Conservation (phyloP, 345 rosid genomes). For the Gossypium herbaceum region DNA sequence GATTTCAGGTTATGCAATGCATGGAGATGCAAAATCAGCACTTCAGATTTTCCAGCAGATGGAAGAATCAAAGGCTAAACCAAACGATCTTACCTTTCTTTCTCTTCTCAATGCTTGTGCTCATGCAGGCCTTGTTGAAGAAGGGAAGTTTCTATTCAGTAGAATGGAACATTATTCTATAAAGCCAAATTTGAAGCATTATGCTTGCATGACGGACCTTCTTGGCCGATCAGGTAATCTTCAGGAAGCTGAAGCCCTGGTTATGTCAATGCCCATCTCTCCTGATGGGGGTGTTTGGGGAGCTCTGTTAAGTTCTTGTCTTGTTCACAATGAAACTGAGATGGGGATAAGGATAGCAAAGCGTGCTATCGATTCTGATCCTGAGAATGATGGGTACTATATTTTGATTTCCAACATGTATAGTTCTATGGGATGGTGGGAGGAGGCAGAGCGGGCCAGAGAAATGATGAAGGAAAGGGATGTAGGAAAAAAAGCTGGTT, state of each 20-base stretch:
- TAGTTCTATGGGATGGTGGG: conserved; percentile 57
- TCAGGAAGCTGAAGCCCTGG: conserved; percentile 55
- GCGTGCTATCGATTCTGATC: conserved; percentile 49
- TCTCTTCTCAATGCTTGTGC: conserved; percentile 64
- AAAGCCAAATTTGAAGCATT: conserved; percentile 62
- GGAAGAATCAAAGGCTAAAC: conserved; percentile 48
- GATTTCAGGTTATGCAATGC: conserved; percentile 64
- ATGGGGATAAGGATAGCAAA: conserved; percentile 52
- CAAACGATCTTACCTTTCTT: conserved; percentile 57
- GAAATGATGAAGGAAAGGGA: conserved; percentile 50
- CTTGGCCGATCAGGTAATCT: conserved; percentile 63
- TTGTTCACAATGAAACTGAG: conserved; percentile 44
- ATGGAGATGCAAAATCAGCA: conserved; percentile 54
- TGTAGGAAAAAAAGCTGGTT: conserved; percentile 49
- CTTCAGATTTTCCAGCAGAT: conserved; percentile 47
- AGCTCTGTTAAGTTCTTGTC: conserved; percentile 52
- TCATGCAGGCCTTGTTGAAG: conserved; percentile 57
- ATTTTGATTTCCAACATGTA: conserved; percentile 61
- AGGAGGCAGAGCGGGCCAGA: conserved; percentile 47
- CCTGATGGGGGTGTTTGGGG: conserved; percentile 75
- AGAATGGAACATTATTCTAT: conserved; percentile 44
- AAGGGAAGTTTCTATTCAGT: conserved; percentile 43
- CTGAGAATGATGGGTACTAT: conserved; percentile 58
- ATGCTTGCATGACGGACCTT: conserved; percentile 64
- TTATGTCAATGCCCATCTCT: conserved; percentile 51